Evolutionary conservation across 495 filamentous ascomycete genomes (phyloP).

Genomic region (Neurospora terricola): DNA sequence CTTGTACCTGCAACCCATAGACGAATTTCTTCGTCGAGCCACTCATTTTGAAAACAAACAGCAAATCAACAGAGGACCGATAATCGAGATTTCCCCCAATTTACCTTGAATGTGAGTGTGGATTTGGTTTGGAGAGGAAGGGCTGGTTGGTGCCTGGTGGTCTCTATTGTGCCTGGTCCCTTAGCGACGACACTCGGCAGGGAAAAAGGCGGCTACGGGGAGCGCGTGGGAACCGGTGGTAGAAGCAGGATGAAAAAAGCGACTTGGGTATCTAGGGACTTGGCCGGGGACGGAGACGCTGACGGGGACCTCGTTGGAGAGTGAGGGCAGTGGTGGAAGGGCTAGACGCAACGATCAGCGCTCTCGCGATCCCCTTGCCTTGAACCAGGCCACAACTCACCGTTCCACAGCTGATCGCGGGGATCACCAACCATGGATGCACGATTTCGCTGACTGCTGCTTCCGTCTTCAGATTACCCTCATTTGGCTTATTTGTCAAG

Average conservation of each 20-base stretch:
- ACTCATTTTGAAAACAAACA: slow-evolving; percentile 31
- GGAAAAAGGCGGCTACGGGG: background rate
- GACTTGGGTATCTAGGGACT: background rate
- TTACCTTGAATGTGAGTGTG: slow-evolving; percentile 16
- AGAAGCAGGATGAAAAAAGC: background rate
- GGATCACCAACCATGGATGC: slow-evolving; percentile 21
- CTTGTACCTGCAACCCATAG: slow-evolving; percentile 1
- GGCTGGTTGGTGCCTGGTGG: background rate
- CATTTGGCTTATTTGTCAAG: slow-evolving; percentile 52
- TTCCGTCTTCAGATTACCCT: slow-evolving; percentile 36
- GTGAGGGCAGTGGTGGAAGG: background rate
- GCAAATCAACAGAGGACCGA: background rate
- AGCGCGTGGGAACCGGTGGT: background rate
- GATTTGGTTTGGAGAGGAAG: background rate
- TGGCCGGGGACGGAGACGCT: background rate
- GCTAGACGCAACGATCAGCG: background rate
- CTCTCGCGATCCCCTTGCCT: background rate
- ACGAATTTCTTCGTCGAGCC: slow-evolving; percentile 34
- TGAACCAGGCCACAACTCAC: background rate
- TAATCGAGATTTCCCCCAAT: background rate
- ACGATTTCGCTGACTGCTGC: slow-evolving; percentile 17
- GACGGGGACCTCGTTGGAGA: background rate
- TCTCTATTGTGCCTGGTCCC: background rate
- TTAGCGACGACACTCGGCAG: background rate
- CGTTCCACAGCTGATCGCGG: slow-evolving; percentile 15